Conservation (phyloP, 2,329 filamentous ascomycete species). For the Diaporthe destruens region DNA sequence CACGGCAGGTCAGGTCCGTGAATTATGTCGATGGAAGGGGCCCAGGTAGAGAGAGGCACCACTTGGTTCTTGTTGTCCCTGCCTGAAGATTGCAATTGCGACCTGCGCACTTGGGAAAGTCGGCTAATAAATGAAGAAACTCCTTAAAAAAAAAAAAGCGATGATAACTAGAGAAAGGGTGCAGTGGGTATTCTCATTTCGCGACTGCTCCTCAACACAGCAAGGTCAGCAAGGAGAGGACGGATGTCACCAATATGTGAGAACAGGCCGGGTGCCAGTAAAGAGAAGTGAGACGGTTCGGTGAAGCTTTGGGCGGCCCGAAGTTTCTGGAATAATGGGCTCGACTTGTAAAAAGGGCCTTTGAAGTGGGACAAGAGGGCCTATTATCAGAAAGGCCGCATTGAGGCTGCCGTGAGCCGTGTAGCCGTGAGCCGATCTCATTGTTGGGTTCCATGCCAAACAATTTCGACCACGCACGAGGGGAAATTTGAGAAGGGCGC, state of each 20-base stretch:
- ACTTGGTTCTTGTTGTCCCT: conserved; percentile 34
- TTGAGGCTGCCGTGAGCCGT: conserved; percentile 37
- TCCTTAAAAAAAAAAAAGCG: conserved; percentile 18
- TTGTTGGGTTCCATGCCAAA: conserved; percentile 32
- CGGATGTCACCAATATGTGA: not conserved
- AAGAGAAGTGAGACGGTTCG: conserved; percentile 23
- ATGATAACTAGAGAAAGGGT: conserved; percentile 36
- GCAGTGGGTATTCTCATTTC: conserved; percentile 37
- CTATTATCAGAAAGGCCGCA: conserved; percentile 35
- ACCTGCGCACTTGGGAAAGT: conserved; percentile 17
- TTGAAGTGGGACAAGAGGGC: conserved; percentile 32
- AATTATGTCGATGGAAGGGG: conserved; percentile 13
- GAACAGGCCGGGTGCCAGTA: not conserved
- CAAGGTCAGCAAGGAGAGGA: conserved; percentile 24
- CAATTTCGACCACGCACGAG: conserved; percentile 32
- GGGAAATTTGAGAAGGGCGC: conserved; percentile 19
- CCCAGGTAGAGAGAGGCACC: conserved; percentile 33
- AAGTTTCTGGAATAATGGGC: conserved; percentile 20
- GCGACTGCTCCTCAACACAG: conserved; percentile 15
- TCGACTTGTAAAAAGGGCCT: conserved; percentile 13
- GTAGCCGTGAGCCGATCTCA: conserved; percentile 34
- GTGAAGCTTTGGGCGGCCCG: conserved; percentile 31
- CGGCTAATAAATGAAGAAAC: conserved; percentile 19
- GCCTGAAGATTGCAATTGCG: conserved; percentile 33
- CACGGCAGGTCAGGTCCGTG: conserved; percentile 3